A percentile compares a stretch with the other conserved stretches of the same genome.
Evolutionary conservation across 1,139 yeast genomes (phyloP).

Genomic region (Hyphopichia wangnamkhiaoensis): DNA sequence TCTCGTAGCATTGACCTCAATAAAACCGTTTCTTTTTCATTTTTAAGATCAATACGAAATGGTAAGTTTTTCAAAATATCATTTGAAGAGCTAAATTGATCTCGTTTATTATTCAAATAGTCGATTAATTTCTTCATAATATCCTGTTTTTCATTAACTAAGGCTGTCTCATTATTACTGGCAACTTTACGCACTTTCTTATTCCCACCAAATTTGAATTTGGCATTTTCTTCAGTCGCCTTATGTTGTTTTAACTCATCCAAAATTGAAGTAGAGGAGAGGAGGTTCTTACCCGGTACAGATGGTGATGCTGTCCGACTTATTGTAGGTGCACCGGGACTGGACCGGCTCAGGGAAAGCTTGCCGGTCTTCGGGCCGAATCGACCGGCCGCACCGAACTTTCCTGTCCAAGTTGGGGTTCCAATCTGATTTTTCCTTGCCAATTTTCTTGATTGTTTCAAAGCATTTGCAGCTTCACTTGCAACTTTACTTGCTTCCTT

Average conservation of each 20-base stretch:
- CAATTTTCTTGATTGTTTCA: conserved; percentile 64
- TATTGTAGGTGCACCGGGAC: background rate
- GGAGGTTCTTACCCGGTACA: conserved; percentile 11
- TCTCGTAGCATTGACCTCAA: conserved; percentile 69
- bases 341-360: too few species aligned
- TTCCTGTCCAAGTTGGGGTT: conserved; percentile 96
- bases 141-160: conserved; percentile 24
- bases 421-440: conserved; percentile 72
- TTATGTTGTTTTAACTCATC: conserved; percentile 43
- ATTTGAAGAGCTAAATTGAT: conserved; percentile 53
- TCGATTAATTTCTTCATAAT: conserved; percentile 35
- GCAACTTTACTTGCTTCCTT: conserved; percentile 81
- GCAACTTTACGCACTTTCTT: conserved; percentile 16
- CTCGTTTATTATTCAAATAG: conserved; percentile 35
- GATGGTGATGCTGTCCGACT: conserved; percentile 13
- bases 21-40: conserved; percentile 59
- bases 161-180: background rate
- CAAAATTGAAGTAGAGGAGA: conserved; percentile 34
- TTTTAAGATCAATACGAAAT: conserved; percentile 39
- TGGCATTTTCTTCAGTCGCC: conserved; percentile 7
- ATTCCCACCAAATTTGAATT: conserved; percentile 9
- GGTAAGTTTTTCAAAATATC: conserved; percentile 48
- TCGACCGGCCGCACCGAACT: conserved; percentile 80
- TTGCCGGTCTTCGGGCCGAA: conserved; percentile 25
- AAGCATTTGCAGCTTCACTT: conserved; percentile 69